These are phyloP conservation scores for Butyriboletus loyo DNA, from an alignment of 768 basidiomycete species.

Conservation along the genomic window DNA sequence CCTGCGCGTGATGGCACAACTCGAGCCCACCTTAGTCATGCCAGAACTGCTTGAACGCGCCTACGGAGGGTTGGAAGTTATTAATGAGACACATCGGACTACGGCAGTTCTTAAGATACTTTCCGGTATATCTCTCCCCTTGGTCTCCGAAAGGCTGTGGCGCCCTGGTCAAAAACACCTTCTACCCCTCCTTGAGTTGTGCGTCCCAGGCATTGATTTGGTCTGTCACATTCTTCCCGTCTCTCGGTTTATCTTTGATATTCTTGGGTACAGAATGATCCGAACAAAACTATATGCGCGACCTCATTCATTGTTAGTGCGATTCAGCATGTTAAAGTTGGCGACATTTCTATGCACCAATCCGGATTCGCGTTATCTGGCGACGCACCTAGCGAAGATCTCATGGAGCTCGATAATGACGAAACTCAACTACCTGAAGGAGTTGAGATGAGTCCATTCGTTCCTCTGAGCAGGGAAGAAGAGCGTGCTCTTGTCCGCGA, in stretches of 20 bases:
- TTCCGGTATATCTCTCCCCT: conserved; percentile 68
- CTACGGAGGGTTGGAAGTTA: conserved; percentile 85
- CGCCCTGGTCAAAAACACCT: conserved; percentile 86
- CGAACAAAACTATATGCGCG: conserved; percentile 74
- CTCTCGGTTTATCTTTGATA: neutral
- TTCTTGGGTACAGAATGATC: conserved; percentile 58
- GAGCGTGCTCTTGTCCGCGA: conserved; percentile 73
- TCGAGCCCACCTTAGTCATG: conserved; percentile 85
- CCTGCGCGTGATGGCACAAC: conserved; percentile 69
- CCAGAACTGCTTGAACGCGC: conserved; percentile 89
- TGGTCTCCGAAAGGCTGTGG: conserved; percentile 78
- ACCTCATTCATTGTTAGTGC: conserved; percentile 74
- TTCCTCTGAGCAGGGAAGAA: conserved; percentile 53
- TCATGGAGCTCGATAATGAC: conserved; percentile 51
- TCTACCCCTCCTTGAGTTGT: conserved; percentile 82
- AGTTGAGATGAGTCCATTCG: conserved; percentile 33
- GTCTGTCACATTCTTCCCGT: conserved; percentile 37
- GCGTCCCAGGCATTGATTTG: conserved; percentile 88
- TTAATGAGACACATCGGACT: conserved; percentile 94
- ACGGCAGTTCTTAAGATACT: conserved; percentile 88
- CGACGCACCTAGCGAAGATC: conserved; percentile 51
- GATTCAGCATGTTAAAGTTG: conserved; percentile 74
- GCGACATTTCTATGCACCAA: conserved; percentile 65
- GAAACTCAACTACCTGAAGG: conserved; percentile 51
- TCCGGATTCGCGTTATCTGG: conserved; percentile 53